Base-by-base conservation (phyloP, 1,139 yeast species). In the Magnusiomyces suaveolens region DNA sequence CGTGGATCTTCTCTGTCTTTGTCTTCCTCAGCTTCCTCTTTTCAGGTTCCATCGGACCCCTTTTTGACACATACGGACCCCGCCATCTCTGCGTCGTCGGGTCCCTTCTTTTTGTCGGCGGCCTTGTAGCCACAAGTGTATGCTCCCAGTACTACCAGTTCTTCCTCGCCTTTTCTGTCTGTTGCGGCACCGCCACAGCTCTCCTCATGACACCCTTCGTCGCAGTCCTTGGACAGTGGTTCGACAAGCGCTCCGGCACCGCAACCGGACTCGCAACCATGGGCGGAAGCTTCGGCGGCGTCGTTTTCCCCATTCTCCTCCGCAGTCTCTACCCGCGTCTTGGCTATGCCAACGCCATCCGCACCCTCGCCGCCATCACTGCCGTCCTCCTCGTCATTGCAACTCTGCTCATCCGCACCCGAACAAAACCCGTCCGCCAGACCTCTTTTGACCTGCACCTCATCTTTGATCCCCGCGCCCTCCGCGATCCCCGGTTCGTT, bases 231-330 rank as follows among this genome's bases (percentile, higher is more conserved):
- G 76, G 82, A 3, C 88, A 83, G 62, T 84, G 84, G 77, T 84
- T 82, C 62, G 69, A 75, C 56, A 71, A 65, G 55, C 80, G 74
- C 57, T 70, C 90, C 55, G 89, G 84, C 1, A 67, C 78, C 58
- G 87, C 87, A 2, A 65, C 80, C 48, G 81, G 86, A 0, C 66
- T 81, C 2, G 84, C 84, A 0, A 79, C 84, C 2, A 76, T 79
- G 61, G 87, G 88, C n/a, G 88, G 89, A 0, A 75, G 83, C 33
- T 66, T 82, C 6, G 90, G 90, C 20, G 87, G 87, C 50, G 76
- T 82, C 36, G 70, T 81, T 1, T 80, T 82, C 64, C 84, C 88
- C 1, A 66, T 83, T 32, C 74, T 82, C 77, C 72, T 83, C 55
- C 75, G 83, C 60, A 68, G 72, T 43, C 69, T 82, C 53, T 81